Evolutionary conservation across 2,329 filamentous ascomycete genomes (phyloP).

Genomic region (Hortaea sp.): DNA sequence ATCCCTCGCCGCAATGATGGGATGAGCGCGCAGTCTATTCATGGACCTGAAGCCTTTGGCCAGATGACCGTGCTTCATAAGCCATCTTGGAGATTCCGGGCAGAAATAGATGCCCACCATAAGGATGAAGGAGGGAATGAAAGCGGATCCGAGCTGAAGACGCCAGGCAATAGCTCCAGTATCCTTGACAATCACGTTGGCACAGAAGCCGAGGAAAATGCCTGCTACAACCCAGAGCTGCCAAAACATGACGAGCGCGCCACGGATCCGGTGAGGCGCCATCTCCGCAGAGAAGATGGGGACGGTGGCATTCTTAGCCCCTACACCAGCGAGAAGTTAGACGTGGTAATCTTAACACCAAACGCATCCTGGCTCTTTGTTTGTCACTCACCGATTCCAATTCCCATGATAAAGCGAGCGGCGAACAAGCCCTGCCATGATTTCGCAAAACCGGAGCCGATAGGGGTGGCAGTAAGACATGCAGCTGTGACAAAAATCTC

Average conservation of each 20-base stretch:
- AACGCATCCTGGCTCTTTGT: too few relatives aligned
- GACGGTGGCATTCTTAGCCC: slow-evolving; percentile 46
- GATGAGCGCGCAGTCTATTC: slow-evolving; percentile 36
- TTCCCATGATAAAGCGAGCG: slow-evolving; percentile 59
- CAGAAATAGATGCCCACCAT: slow-evolving; percentile 25
- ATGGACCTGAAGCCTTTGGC: slow-evolving; percentile 41
- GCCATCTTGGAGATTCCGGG: slow-evolving; percentile 39
- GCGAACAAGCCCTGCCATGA: slow-evolving; percentile 37
- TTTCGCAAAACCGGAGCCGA: slow-evolving; percentile 34
- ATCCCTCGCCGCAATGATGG: slow-evolving; percentile 46
- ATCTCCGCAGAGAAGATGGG: slow-evolving; percentile 68
- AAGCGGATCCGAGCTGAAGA: slow-evolving; percentile 56
- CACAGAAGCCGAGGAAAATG: slow-evolving; percentile 56
- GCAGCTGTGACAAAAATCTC: slow-evolving; percentile 46
- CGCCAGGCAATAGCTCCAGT: slow-evolving; percentile 54
- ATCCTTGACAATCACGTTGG: slow-evolving; percentile 55
- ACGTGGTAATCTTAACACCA: too few relatives aligned
- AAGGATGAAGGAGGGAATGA: slow-evolving; percentile 34
- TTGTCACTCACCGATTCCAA: slow-evolving; percentile 28
- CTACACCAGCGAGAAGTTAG: background rate
- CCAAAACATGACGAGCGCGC: slow-evolving; percentile 55
- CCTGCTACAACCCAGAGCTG: slow-evolving; percentile 48
- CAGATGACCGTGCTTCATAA: slow-evolving; percentile 39
- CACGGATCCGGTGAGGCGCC: slow-evolving; percentile 4
- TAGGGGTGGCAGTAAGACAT: slow-evolving; percentile 22